A percentile compares a stretch with the other conserved stretches of the same genome.
phyloP scores from a whole-genome alignment of 2,329 filamentous ascomycete genomes.

The Cercospora sojina region DNA sequence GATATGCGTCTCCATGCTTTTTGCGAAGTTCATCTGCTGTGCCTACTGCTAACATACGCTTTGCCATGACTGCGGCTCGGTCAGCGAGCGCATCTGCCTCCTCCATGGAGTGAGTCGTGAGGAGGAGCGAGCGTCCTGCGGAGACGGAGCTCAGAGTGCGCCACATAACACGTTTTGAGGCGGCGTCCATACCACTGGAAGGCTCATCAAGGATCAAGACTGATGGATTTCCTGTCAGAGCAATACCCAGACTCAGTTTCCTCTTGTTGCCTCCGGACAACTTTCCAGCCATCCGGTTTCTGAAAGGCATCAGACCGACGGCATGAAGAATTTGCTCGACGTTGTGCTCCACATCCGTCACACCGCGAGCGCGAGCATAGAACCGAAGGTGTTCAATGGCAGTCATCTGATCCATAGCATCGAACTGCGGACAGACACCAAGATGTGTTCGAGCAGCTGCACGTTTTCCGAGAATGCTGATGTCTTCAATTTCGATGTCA shows the following conservation, averaged over 20 bases:
- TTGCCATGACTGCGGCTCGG: conserved; percentile 81
- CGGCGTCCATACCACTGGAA: conserved; percentile 83
- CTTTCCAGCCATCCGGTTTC: conserved; percentile 71
- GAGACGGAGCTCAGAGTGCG: conserved; percentile 72
- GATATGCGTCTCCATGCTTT: conserved; percentile 73
- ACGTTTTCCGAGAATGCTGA: conserved; percentile 70
- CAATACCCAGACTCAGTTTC: conserved; percentile 86
- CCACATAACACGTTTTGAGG: conserved; percentile 92
- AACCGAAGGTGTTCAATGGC: conserved; percentile 82
- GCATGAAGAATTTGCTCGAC: conserved; percentile 75
- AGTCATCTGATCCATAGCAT: conserved; percentile 86
- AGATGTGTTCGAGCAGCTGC: conserved; percentile 72
- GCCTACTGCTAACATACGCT: conserved; percentile 80
- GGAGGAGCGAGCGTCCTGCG: conserved; percentile 73
- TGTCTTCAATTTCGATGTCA: conserved; percentile 76
- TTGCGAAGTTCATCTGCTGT: conserved; percentile 69
- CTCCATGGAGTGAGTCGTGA: conserved; percentile 95
- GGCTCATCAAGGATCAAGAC: conserved; percentile 89
- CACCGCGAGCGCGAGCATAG: conserved; percentile 81
- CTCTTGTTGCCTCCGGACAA: conserved; percentile 89
- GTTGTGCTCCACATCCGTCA: conserved; percentile 72
- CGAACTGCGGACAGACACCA: conserved; percentile 79
- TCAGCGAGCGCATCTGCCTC: conserved; percentile 86
- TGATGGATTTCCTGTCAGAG: conserved; percentile 85
- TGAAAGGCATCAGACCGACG: conserved; percentile 72